Percentiles rank a stretch among this genome's conserved stretches.
Evolutionary conservation across 306 rosid species (phyloP).

Genomic region (Pyrus pyrifolia): DNA sequence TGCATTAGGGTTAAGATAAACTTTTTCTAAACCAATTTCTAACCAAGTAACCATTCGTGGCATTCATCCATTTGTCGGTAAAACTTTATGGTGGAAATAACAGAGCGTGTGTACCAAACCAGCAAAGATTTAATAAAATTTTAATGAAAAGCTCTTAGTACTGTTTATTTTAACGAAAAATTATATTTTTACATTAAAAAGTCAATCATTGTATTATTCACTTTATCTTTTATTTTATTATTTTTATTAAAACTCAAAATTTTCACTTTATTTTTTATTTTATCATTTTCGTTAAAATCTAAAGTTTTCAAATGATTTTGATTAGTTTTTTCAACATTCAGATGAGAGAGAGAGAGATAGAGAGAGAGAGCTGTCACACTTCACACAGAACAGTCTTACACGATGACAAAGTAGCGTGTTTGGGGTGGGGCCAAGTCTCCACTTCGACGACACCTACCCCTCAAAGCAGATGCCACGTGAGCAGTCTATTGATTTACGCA

Average conservation of each 20-base stretch:
- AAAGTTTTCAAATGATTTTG: too few species aligned
- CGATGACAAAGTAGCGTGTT: constrained; percentile 51
- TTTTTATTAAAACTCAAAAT: too few species aligned
- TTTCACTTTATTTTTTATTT: too few species aligned
- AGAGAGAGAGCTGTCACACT: not conserved
- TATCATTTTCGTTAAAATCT: too few species aligned
- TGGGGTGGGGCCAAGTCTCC: constrained; percentile 60
- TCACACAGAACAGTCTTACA: not conserved
- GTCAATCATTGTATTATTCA: too few species aligned
- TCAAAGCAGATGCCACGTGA: constrained; percentile 58
- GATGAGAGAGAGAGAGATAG: not conserved
- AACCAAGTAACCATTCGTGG: constrained; percentile 9
- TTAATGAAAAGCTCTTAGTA: too few species aligned
- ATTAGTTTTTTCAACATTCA: too few species aligned
- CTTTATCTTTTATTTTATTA: too few species aligned
- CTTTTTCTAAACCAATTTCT: not conserved
- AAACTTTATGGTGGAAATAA: constrained; percentile 53
- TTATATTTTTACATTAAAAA: too few species aligned
- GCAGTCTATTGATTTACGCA: constrained; percentile 63
- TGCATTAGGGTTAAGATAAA: too few species aligned
- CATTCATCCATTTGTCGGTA: constrained; percentile 46
- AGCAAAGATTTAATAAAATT: constrained; percentile 31
- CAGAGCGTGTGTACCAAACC: constrained; percentile 64
- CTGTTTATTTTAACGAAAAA: too few species aligned
- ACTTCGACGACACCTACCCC: constrained; percentile 61